Base-by-base conservation (phyloP, 306 rosid genomes). In the Astragalus membranaceus region DNA sequence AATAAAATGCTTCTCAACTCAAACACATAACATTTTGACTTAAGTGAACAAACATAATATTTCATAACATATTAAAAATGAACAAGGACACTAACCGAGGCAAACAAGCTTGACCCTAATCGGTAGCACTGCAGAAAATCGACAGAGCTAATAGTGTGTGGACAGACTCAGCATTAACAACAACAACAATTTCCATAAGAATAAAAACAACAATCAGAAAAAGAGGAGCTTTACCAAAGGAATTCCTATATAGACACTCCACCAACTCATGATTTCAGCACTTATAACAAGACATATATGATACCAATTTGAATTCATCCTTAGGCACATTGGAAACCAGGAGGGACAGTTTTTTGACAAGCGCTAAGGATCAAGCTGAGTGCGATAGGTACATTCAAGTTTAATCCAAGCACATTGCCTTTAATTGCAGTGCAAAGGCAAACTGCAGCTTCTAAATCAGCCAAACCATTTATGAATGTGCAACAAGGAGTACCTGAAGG, bases 341-440 rank as follows among this genome's bases (percentile, higher is more conserved):
- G 11, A 39, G 98, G 98, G 3, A 88, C 42, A 4, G 88, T 64
- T 55, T 88, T 90, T 20, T 94, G 77, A 86, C 97, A 94, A 35
- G 97, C 92, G 74, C 96, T 88, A 0, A 88, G 10, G 69, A 94
- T 78, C 51, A 79, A 30, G 44, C 85, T 84, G 56, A 94, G 79
- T 0, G 88, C 8, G 47, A 94, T 1, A 0, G 97, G 98, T 8
- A 88, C 78, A 9, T 87, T 49, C 79, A 94, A 64, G 83, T 90
- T 78, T 23, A 84, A 44, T 1, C 98, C 98, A 10, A 88, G 82
- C 72, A 85, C 92, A 75, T 85, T 94, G 64, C 80, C 87, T 78
- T 94, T 90, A 52, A 90, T 73, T 9, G 87, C 96, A 6, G 90
- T 90, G 81, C 98, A 94, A 0, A 94, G 85, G 68, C 97, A 94